Conservation (phyloP, 441 rosid genomes). For the Brassica balearica region DNA sequence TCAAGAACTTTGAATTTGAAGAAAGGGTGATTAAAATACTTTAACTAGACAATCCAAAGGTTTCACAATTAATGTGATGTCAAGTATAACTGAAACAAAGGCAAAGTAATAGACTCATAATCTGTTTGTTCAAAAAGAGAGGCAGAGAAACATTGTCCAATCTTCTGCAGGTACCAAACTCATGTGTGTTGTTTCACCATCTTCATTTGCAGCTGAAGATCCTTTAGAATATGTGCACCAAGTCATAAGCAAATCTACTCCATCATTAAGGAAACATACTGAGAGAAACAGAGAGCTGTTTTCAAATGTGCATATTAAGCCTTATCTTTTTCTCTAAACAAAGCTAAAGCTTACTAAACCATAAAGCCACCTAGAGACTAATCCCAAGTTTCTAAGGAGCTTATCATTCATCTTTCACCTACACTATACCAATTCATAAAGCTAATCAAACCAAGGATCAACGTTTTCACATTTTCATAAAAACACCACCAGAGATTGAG, state of each 20-base stretch:
- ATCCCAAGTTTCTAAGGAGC: background rate
- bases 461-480: slow-evolving; percentile 4
- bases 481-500: slow-evolving; percentile 4
- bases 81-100: slow-evolving; percentile 8
- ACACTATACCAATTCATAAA: slow-evolving; percentile 15
- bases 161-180: slow-evolving; percentile 21
- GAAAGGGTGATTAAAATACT: background rate
- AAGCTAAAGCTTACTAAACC: background rate
- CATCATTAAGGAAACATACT: slow-evolving; percentile 54
- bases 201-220: slow-evolving; percentile 30
- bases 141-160: slow-evolving; percentile 20
- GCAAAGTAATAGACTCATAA: slow-evolving; percentile 8
- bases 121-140: slow-evolving; percentile 23
- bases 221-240: slow-evolving; percentile 84
- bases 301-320: background rate
- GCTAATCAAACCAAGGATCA: slow-evolving; percentile 2
- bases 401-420: background rate
- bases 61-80: slow-evolving; percentile 16
- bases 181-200: slow-evolving; percentile 25
- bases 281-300: slow-evolving; percentile 9
- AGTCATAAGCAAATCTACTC: slow-evolving; percentile 88
- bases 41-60: slow-evolving; percentile 24
- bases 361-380: background rate
- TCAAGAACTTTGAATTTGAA: background rate
- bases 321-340: background rate